phyloP scores from a whole-genome alignment of 257 asterid genomes.

The Solanum sitiens region DNA sequence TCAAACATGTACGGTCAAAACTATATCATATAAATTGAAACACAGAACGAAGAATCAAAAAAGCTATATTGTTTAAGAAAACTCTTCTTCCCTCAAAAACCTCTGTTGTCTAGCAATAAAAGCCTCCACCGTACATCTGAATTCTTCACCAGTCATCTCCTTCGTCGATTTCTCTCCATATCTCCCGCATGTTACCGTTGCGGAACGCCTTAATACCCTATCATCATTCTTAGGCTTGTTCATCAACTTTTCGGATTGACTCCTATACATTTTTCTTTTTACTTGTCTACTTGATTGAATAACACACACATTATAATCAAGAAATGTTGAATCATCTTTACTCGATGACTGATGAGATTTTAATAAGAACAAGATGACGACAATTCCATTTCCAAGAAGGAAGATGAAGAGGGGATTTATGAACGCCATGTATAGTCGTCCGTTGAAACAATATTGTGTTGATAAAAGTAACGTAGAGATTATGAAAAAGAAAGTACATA shows the following conservation, averaged over 20 bases:
- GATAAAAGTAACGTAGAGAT: constrained; percentile 12
- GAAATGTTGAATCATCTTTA: background rate
- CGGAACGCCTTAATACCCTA: constrained; percentile 28
- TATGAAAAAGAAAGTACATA: constrained; percentile 10
- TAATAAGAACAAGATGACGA: constrained; percentile 28
- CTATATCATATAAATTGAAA: too few species aligned
- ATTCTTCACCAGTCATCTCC: constrained; percentile 63
- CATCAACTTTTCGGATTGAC: constrained; percentile 29
- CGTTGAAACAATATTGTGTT: constrained; percentile 14
- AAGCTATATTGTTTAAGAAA: background rate
- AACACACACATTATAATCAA: background rate
- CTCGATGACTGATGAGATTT: constrained; percentile 24
- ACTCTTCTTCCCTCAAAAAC: constrained; percentile 54
- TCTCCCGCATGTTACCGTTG: constrained; percentile 32
- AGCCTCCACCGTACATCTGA: constrained; percentile 59
- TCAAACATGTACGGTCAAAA: too few species aligned
- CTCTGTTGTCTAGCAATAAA: constrained; percentile 72
- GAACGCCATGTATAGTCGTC: constrained; percentile 18
- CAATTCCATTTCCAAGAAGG: constrained; percentile 56
- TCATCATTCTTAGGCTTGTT: constrained; percentile 8
- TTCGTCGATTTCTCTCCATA: constrained; percentile 20
- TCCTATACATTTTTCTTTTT: constrained; percentile 14
- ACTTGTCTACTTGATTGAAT: background rate
- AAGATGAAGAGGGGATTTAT: constrained; percentile 46
- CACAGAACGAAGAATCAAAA: too few species aligned